Conservation (phyloP, 1,139 yeast genomes). For the Arxiozyma slooffiae region DNA sequence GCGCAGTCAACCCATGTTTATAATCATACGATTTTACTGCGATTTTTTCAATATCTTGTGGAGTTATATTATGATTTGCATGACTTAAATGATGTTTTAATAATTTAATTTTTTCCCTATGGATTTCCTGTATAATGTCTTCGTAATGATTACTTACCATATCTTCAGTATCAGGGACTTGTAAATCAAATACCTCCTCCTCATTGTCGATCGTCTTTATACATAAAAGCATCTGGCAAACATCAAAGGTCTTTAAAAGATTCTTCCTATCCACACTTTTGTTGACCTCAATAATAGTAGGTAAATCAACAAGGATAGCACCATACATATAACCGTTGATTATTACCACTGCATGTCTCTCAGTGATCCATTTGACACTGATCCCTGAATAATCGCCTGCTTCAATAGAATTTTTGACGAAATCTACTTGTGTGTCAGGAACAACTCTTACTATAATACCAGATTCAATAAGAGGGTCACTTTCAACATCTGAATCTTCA, state of each 20-base stretch:
- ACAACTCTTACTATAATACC: conserved; percentile 72
- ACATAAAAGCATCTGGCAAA: conserved; percentile 77
- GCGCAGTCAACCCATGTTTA: conserved; percentile 81
- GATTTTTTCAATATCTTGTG: conserved; percentile 20
- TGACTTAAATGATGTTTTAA: conserved; percentile 8
- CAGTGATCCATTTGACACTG: conserved; percentile 65
- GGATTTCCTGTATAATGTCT: conserved; percentile 30
- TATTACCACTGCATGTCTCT: conserved; percentile 61
- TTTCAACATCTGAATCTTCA: conserved; percentile 93
- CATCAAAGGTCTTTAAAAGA: conserved; percentile 75
- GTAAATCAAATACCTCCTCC: conserved; percentile 36
- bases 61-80: conserved; percentile 13
- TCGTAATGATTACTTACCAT: conserved; percentile 31
- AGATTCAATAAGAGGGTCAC: conserved; percentile 85
- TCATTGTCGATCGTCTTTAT: conserved; percentile 51
- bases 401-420: conserved; percentile 69
- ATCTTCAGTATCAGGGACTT: conserved; percentile 27
- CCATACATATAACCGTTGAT: conserved; percentile 53
- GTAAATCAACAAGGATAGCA: too few relatives aligned
- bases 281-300: conserved; percentile 77
- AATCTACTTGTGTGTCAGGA: conserved; percentile 58
- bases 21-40: too few relatives aligned
- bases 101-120: conserved; percentile 18
- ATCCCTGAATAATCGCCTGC: conserved; percentile 70
- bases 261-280: conserved; percentile 87